These are phyloP conservation scores for Mollisia scopiformis DNA, from an alignment of 2,329 filamentous ascomycete species.

Conservation along the genomic window DNA sequence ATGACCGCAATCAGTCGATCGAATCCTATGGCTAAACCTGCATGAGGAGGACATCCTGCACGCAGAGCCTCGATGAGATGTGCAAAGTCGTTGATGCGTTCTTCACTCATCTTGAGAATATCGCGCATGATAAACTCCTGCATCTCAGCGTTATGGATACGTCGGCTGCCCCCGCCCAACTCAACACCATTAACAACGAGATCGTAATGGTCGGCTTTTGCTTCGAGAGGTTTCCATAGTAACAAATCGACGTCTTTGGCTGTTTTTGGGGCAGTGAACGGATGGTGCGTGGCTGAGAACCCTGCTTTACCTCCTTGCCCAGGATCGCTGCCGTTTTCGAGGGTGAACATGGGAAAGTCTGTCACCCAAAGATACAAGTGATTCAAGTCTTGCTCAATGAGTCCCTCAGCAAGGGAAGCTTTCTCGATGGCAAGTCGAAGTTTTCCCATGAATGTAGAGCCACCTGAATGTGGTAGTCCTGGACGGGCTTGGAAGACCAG, in stretches of 20 bases:
- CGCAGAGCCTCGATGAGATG: slow-evolving; percentile 83
- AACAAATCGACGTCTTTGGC: slow-evolving; percentile 75
- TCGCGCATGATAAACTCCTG: slow-evolving; percentile 86
- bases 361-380: slow-evolving; percentile 81
- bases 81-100: slow-evolving; percentile 77
- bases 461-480: slow-evolving; percentile 64
- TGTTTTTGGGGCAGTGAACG: slow-evolving; percentile 86
- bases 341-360: slow-evolving; percentile 92
- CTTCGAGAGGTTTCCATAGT: slow-evolving; percentile 69
- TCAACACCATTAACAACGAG: slow-evolving; percentile 95
- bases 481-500: slow-evolving; percentile 81
- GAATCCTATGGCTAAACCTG: slow-evolving; percentile 90
- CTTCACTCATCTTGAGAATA: slow-evolving; percentile 65
- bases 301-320: slow-evolving; percentile 78
- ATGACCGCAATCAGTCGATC: slow-evolving; percentile 84
- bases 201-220: slow-evolving; percentile 88
- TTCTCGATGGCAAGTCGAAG: slow-evolving; percentile 36
- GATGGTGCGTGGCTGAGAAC: slow-evolving; percentile 88
- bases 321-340: slow-evolving; percentile 56
- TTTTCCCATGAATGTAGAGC: slow-evolving; percentile 59
- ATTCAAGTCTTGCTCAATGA: slow-evolving; percentile 35
- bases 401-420: slow-evolving; percentile 28
- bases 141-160: slow-evolving; percentile 83
- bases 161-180: slow-evolving; percentile 87
- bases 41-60: slow-evolving; percentile 91